Conservation (phyloP, 331 rosid genomes). For the Stylosanthes scabra region DNA sequence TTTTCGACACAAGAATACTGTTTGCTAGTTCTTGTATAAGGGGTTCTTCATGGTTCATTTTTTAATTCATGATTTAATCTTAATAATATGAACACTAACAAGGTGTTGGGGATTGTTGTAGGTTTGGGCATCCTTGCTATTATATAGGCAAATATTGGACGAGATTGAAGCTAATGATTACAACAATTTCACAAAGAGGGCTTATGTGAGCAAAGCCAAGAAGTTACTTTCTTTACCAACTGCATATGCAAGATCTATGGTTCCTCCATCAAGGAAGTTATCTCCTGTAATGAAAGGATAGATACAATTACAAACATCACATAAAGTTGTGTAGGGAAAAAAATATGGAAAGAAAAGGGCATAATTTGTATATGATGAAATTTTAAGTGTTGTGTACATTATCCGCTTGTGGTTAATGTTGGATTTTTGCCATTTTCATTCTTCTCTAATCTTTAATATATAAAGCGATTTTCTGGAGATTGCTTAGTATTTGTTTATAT, state of each 20-base stretch:
- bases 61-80: slow-evolving; percentile 6
- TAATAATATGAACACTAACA: slow-evolving; percentile 15
- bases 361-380: slow-evolving; percentile 43
- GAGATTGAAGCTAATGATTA: slow-evolving; percentile 90
- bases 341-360: slow-evolving; percentile 10
- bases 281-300: slow-evolving; percentile 42
- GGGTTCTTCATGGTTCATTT: background rate
- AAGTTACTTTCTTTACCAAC: slow-evolving; percentile 73
- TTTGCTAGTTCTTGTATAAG: background rate
- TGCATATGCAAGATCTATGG: slow-evolving; percentile 65
- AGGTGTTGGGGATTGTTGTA: slow-evolving; percentile 43
- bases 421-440: background rate
- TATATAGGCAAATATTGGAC: slow-evolving; percentile 81
- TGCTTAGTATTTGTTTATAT: background rate
- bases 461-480: background rate
- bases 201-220: slow-evolving; percentile 83
- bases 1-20: too few species aligned
- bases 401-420: slow-evolving; percentile 29
- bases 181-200: slow-evolving; percentile 81
- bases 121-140: slow-evolving; percentile 80
- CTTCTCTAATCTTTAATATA: background rate
- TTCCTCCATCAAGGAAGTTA: slow-evolving; percentile 52
- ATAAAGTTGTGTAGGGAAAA: slow-evolving; percentile 11
- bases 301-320: slow-evolving; percentile 2
- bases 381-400: slow-evolving; percentile 29